A percentile compares a stretch with the other conserved stretches of the same genome.
Conservation (phyloP, 75 land plant species). For the Chamaecyparis obtusa region DNA sequence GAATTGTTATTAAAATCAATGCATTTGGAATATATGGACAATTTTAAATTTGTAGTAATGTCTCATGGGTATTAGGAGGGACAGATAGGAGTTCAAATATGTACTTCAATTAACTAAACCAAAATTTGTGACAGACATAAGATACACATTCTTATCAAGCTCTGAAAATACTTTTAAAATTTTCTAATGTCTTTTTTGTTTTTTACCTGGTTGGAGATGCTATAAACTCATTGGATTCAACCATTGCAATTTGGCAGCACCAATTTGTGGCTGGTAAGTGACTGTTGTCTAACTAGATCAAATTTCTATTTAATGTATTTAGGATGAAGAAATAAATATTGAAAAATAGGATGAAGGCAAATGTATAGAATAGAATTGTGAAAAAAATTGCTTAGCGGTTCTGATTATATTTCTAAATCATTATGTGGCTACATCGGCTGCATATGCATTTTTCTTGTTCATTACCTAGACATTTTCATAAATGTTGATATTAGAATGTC, state of each 20-base stretch:
- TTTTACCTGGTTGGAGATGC: neutral
- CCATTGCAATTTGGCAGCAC: conserved; percentile 46
- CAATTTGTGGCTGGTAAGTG: conserved; percentile 98
- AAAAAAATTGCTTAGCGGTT: neutral
- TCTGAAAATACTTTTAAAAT: neutral
- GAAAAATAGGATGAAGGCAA: neutral
- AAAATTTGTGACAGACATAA: neutral
- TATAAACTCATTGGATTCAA: conserved; percentile 6
- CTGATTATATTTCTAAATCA: neutral
- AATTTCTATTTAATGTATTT: neutral
- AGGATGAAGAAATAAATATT: neutral
- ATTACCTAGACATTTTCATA: neutral
- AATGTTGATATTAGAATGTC: neutral
- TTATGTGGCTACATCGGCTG: neutral
- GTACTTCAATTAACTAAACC: neutral
- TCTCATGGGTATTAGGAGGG: neutral
- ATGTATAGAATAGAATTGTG: neutral
- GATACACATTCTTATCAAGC: neutral
- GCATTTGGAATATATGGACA: neutral
- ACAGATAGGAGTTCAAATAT: neutral
- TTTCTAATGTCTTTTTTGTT: neutral
- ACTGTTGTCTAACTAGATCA: neutral
- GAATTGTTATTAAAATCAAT: neutral
- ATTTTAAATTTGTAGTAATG: neutral
- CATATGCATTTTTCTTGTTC: neutral